phyloP scores from a whole-genome alignment of 768 basidiomycete genomes.

The Podaxis mareebaensis region DNA sequence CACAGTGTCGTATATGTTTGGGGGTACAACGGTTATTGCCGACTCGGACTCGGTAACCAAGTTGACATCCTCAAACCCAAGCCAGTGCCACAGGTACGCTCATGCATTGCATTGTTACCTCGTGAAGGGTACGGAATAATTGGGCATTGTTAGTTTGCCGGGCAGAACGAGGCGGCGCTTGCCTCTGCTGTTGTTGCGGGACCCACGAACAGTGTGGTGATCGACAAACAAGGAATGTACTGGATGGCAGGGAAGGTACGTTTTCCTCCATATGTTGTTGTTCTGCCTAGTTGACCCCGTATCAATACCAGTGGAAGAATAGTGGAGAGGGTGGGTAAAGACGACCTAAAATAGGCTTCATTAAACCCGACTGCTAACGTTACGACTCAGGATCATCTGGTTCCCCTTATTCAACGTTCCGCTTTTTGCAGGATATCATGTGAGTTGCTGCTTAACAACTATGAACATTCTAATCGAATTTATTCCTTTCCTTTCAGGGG shows the following conservation, averaged over 20 bases:
- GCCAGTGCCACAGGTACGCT: conserved; percentile 71
- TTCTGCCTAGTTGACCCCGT: neutral
- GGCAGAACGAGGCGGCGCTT: conserved; percentile 64
- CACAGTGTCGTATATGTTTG: conserved; percentile 75
- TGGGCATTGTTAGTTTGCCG: conserved; percentile 61
- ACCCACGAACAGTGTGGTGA: conserved; percentile 78
- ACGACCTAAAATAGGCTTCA: conserved; percentile 32
- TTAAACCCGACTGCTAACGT: neutral
- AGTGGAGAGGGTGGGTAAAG: conserved; percentile 77
- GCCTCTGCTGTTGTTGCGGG: conserved; percentile 73
- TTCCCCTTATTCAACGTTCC: conserved; percentile 86
- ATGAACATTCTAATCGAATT: conserved; percentile 5
- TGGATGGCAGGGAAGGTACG: conserved; percentile 81
- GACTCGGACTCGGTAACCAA: conserved; percentile 86
- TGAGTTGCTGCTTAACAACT: conserved; percentile 30
- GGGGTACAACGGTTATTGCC: conserved; percentile 91
- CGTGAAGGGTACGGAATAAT: neutral
- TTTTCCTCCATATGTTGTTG: conserved; percentile 5
- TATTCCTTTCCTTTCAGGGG: conserved; percentile 45
- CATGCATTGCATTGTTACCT: neutral
- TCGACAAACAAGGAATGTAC: conserved; percentile 85
- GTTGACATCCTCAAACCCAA: conserved; percentile 80
- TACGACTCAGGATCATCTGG: conserved; percentile 72
- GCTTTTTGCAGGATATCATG: conserved; percentile 87
- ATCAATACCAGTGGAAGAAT: conserved; percentile 75